Evolutionary conservation across 768 basidiomycete genomes (phyloP), one percentile per base, ranked within the genome.

Genomic region (Nevesoporus exiguus): DNA sequence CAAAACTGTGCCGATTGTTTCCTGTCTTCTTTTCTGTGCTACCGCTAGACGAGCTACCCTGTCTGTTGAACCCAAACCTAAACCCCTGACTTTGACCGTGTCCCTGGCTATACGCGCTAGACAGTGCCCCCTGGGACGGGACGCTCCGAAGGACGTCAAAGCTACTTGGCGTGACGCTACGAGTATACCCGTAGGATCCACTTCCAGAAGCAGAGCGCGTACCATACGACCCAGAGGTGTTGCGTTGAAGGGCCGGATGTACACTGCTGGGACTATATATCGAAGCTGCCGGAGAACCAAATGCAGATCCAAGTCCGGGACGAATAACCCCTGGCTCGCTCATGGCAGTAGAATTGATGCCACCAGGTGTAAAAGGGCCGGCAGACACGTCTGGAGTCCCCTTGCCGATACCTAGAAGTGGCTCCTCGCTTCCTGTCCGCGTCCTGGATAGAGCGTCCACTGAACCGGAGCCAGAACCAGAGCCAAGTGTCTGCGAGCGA

Each of bases 111-210:
- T 65, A 51, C 22, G 42, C 34, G 34, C 57, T 67, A 11, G 65
- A 67, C 15, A 71, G 22, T 24, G 60, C 67, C 5, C 69, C 69
- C 15, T 71, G 67, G 2, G 69, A 69, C 4, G 68, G 67, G n/a
- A 71, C 66, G 14, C 69, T 69, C 44, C 65, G 41, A 11, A 71
- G 49, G 21, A 53, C 47, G 21, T 69, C 63, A 10, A 69, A 59
- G 37, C 60, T 71, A n/a, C 52, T 68, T 21, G 63, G 56, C 2
- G 68, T 61, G 22, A 37, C 57, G 33, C 68, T 69, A n/a, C 65
- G 56, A 6, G 65, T 33, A 46, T 64, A 60, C 15, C 60, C 60
- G 43, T 60, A 59, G 13, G 66, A 67, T 1, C 64, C 64, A 21
- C 62, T 64, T 5, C 64, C 56, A 43, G 64, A 68, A 33, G 22